Conservation (phyloP, 371 early-diverging fungal species). For the Mortierella sp. region DNA sequence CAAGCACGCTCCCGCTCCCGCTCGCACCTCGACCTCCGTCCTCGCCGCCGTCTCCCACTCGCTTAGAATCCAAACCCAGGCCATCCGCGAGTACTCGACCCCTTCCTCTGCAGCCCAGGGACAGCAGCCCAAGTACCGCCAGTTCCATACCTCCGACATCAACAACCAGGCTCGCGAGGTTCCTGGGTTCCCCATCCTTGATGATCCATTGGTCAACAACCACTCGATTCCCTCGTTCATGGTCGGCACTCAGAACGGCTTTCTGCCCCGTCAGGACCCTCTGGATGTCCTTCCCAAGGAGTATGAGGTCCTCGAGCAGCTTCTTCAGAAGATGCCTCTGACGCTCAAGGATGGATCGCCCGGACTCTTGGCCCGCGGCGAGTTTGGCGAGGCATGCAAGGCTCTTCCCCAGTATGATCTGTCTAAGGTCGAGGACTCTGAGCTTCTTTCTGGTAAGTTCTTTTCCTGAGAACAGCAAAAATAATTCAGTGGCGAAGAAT, state of each 20-base stretch:
- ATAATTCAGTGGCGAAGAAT: too few species aligned
- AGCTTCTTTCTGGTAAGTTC: slow-evolving; percentile 74
- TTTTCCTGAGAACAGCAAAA: too few species aligned
- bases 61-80: slow-evolving; percentile 37
- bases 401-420: slow-evolving; percentile 81
- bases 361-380: slow-evolving; percentile 82
- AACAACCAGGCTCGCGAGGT: slow-evolving; percentile 40
- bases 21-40: slow-evolving; percentile 18
- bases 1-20: slow-evolving; percentile 35
- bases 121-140: slow-evolving; percentile 45
- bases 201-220: slow-evolving; percentile 54
- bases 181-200: slow-evolving; percentile 54
- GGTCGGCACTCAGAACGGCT: slow-evolving; percentile 76
- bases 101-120: slow-evolving; percentile 20
- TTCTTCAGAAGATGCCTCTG: slow-evolving; percentile 85
- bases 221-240: slow-evolving; percentile 67
- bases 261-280: slow-evolving; percentile 79
- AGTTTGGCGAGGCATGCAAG: slow-evolving; percentile 83
- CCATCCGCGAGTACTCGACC: slow-evolving; percentile 42
- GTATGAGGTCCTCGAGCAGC: slow-evolving; percentile 74
- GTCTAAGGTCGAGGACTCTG: slow-evolving; percentile 71
- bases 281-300: slow-evolving; percentile 70
- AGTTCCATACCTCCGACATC: slow-evolving; percentile 42
- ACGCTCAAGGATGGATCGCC: slow-evolving; percentile 69
- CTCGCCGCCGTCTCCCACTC: slow-evolving; percentile 41